Percentiles rank a stretch among this genome's conserved stretches.
phyloP scores from a whole-genome alignment of 1,284 basidiomycete species.

The Puccinia novopanici region DNA sequence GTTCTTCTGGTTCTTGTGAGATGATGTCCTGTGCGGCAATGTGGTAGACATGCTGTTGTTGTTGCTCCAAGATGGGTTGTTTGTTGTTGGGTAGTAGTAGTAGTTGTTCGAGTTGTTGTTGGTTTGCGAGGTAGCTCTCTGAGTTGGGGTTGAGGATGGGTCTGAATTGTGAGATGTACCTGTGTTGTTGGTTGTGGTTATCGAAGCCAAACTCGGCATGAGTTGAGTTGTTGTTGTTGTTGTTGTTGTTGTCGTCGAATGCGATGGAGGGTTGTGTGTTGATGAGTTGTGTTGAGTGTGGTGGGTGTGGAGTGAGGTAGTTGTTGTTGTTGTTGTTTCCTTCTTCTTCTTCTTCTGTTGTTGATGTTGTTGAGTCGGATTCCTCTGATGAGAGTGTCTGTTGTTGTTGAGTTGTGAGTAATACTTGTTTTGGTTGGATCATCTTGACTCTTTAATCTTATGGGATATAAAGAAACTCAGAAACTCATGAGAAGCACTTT shows the following conservation, averaged over 20 bases:
- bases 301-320: slow-evolving; percentile 8
- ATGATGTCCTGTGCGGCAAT: slow-evolving; percentile 52
- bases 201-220: slow-evolving; percentile 61
- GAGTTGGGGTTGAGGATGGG: slow-evolving; percentile 53
- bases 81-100: neutral
- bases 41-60: neutral
- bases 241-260: slow-evolving; percentile 52
- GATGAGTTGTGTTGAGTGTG: slow-evolving; percentile 3
- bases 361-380: no score
- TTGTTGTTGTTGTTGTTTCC: no score
- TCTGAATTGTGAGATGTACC: slow-evolving; percentile 29
- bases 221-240: slow-evolving; percentile 51
- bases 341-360: no score
- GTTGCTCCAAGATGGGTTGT: neutral
- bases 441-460: no score
- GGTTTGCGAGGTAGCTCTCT: neutral
- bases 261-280: slow-evolving; percentile 9
- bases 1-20: slow-evolving; percentile 56
- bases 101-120: no score
- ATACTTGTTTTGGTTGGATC: no score
- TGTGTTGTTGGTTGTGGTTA: slow-evolving; percentile 57
- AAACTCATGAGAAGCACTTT: no score
- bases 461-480: no score
- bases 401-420: no score
- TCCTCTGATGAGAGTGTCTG: no score